These are phyloP conservation scores for Neckera pumila DNA, from an alignment of 225 moss, liverwort and hornwort species.

Conservation along the genomic window DNA sequence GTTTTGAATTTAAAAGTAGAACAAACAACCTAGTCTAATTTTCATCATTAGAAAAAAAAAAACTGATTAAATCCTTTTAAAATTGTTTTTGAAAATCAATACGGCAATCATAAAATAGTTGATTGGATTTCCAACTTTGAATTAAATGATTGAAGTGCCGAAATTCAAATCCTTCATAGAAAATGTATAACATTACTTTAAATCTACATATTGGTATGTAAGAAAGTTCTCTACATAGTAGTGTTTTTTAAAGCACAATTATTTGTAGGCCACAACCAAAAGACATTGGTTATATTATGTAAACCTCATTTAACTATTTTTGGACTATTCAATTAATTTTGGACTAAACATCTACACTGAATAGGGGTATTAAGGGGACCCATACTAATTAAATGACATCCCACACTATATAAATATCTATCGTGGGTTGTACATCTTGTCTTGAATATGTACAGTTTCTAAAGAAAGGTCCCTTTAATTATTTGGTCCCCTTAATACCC, in stretches of 20 bases:
- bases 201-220: background rate
- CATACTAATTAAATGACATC: too few relatives aligned
- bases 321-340: too few relatives aligned
- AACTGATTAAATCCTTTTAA: background rate
- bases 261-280: background rate
- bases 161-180: background rate
- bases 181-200: background rate
- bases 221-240: too few relatives aligned
- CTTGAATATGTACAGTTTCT: too few relatives aligned
- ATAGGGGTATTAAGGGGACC: too few relatives aligned
- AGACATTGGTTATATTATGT: background rate
- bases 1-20: background rate
- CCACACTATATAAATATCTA: too few relatives aligned
- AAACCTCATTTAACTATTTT: too few relatives aligned
- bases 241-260: background rate
- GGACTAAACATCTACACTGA: too few relatives aligned
- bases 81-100: rapidly evolving
- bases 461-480: too few relatives aligned
- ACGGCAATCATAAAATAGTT: background rate
- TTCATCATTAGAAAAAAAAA: rapidly evolving
- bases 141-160: background rate
- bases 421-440: too few relatives aligned
- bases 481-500: too few relatives aligned
- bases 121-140: background rate
- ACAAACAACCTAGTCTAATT: background rate